Conservation (phyloP, 78 protist species). For the Planoprotostelium fungivorum region DNA sequence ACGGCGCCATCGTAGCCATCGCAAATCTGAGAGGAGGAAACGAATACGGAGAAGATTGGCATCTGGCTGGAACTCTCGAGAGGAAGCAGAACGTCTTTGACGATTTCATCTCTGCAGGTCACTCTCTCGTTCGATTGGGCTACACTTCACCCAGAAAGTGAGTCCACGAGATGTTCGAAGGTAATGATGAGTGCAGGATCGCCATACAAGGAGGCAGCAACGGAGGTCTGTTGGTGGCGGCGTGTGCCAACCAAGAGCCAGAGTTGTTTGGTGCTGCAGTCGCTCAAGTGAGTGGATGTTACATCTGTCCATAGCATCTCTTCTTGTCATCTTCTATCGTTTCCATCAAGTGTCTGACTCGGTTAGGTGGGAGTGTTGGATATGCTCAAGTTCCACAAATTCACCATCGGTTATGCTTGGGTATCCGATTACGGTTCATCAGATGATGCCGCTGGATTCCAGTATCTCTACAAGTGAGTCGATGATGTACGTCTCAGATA, state of each 20-base stretch:
- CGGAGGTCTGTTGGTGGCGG: slow-evolving; percentile 91
- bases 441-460: slow-evolving; percentile 41
- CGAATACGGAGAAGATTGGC: slow-evolving; percentile 94
- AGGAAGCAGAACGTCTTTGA: slow-evolving; percentile 80
- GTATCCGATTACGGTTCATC: slow-evolving; percentile 72
- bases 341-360: background rate
- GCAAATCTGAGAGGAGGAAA: slow-evolving; percentile 95
- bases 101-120: slow-evolving; percentile 82
- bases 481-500: background rate
- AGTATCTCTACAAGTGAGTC: background rate
- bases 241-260: slow-evolving; percentile 78
- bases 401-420: slow-evolving; percentile 90
- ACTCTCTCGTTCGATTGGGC: slow-evolving; percentile 45
- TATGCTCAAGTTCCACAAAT: slow-evolving; percentile 89
- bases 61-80: slow-evolving; percentile 65
- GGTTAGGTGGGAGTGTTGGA: slow-evolving; percentile 78
- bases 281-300: slow-evolving; percentile 53
- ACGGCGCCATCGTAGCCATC: slow-evolving; percentile 65
- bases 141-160: slow-evolving; percentile 33
- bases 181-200: slow-evolving; percentile 16
- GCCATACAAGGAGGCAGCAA: slow-evolving; percentile 85
- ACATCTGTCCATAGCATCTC: no score
- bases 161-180: background rate
- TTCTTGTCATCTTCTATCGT: background rate
- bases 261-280: slow-evolving; percentile 75